Evolutionary conservation across 306 rosid genomes (phyloP).

Genomic region (Abrus precatorius): DNA sequence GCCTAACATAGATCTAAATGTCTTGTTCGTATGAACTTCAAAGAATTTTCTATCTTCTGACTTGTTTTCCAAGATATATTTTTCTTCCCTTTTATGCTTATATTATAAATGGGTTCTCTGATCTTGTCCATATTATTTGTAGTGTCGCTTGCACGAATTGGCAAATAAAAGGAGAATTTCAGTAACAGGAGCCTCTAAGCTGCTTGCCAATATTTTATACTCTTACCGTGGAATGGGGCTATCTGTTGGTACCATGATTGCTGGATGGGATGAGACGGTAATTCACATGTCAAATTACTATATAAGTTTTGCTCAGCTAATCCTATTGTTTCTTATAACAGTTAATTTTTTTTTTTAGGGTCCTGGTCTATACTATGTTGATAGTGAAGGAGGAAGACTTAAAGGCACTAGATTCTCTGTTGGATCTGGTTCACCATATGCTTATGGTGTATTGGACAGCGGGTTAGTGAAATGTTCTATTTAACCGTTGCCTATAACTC

Average conservation of each 20-base stretch:
- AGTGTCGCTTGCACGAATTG: slow-evolving; percentile 93
- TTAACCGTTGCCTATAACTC: slow-evolving; percentile 1
- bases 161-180: slow-evolving; percentile 95
- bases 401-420: slow-evolving; percentile 95
- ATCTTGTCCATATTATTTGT: slow-evolving; percentile 33
- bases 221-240: slow-evolving; percentile 98
- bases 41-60: neutral
- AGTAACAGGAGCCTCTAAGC: slow-evolving; percentile 96
- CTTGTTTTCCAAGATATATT: neutral
- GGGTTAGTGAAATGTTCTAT: slow-evolving; percentile 62
- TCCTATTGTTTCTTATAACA: slow-evolving; percentile 1
- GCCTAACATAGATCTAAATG: slow-evolving; percentile 24
- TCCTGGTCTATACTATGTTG: slow-evolving; percentile 94
- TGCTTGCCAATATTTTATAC: slow-evolving; percentile 93
- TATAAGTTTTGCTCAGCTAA: slow-evolving; percentile 10
- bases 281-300: slow-evolving; percentile 17
- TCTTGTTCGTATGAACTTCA: neutral
- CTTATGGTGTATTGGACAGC: slow-evolving; percentile 91
- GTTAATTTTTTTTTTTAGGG: slow-evolving; percentile 61
- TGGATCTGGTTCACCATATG: slow-evolving; percentile 99
- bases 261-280: slow-evolving; percentile 99
- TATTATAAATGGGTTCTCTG: slow-evolving; percentile 32
- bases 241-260: slow-evolving; percentile 98
- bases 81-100: neutral
- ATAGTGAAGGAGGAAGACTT: slow-evolving; percentile 98